Evolutionary conservation across 805 yeast genomes (phyloP).

Genomic region (Metschnikowia similis): DNA sequence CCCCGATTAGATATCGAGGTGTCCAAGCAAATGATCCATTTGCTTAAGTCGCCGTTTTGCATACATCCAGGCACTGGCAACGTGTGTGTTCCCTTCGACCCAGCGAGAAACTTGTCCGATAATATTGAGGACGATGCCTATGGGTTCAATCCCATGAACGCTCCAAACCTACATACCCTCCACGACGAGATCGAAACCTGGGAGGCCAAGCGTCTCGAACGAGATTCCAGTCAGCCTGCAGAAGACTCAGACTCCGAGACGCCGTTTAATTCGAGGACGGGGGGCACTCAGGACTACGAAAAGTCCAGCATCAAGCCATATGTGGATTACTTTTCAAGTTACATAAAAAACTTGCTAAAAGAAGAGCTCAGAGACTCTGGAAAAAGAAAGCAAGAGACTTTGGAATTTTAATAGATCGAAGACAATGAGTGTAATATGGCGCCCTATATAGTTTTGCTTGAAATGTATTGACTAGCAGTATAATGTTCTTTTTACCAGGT

Average conservation of each 20-base stretch:
- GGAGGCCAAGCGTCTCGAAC: constrained; percentile 32
- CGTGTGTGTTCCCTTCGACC: constrained; percentile 86
- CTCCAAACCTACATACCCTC: constrained; percentile 68
- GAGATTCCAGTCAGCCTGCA: constrained; percentile 24
- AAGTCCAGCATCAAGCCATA: constrained; percentile 70
- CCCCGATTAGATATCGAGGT: constrained; percentile 94
- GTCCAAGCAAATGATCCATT: constrained; percentile 82
- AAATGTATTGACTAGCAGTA: too few species aligned
- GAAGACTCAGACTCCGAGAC: constrained; percentile 22
- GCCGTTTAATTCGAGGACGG: constrained; percentile 3
- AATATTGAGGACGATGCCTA: constrained; percentile 35
- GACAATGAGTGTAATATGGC: background rate
- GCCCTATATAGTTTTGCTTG: background rate
- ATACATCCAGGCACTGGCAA: constrained; percentile 95
- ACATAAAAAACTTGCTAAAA: constrained; percentile 53
- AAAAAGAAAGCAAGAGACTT: constrained; percentile 25
- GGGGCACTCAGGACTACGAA: constrained; percentile 45
- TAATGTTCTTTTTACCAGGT: too few species aligned
- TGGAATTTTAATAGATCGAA: constrained; percentile 23
- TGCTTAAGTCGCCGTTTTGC: constrained; percentile 94
- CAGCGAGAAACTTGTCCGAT: constrained; percentile 33
- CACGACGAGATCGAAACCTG: constrained; percentile 59
- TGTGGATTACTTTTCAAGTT: constrained; percentile 59
- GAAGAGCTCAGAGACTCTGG: constrained; percentile 43
- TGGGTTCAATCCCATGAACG: constrained; percentile 71